These are phyloP conservation scores for Aegle marmelos DNA, from an alignment of 345 rosid genomes.

Conservation along the genomic window DNA sequence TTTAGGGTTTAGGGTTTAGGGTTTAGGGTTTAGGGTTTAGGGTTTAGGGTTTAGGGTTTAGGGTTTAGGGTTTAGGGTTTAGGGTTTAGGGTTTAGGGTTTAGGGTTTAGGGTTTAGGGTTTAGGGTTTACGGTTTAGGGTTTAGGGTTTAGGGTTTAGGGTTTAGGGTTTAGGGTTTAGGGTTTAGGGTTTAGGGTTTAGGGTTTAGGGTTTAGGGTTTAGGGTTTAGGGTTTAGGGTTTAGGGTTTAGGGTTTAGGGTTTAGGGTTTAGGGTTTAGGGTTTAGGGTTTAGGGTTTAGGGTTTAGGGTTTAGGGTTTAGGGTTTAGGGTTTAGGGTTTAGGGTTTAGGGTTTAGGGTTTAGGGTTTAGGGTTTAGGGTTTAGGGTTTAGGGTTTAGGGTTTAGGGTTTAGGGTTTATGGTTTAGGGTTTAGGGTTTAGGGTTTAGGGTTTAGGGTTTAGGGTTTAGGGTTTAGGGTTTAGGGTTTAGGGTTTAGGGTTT, in stretches of 20 bases:
- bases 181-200: too few relatives aligned
- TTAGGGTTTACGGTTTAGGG: slow-evolving; percentile 17
- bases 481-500: slow-evolving; percentile 8
- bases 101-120: slow-evolving; percentile 7
- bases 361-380: slow-evolving; percentile 21
- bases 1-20: too few relatives aligned
- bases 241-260: too few relatives aligned
- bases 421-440: background rate
- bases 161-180: slow-evolving; percentile 8
- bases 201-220: too few relatives aligned
- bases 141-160: slow-evolving; percentile 23
- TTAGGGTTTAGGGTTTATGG: slow-evolving; percentile 18
- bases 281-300: too few relatives aligned
- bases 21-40: too few relatives aligned
- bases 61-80: too few relatives aligned
- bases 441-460: slow-evolving; percentile 12
- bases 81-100: slow-evolving; percentile 6
- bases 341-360: slow-evolving; percentile 11
- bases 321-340: slow-evolving; percentile 19
- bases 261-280: too few relatives aligned
- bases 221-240: too few relatives aligned
- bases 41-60: too few relatives aligned
- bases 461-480: slow-evolving; percentile 16
- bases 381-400: slow-evolving; percentile 19
- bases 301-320: slow-evolving; percentile 5